Evolutionary conservation across 768 basidiomycete genomes (phyloP), one percentile per base, ranked within the genome.

Genomic region (Mycena metata): DNA sequence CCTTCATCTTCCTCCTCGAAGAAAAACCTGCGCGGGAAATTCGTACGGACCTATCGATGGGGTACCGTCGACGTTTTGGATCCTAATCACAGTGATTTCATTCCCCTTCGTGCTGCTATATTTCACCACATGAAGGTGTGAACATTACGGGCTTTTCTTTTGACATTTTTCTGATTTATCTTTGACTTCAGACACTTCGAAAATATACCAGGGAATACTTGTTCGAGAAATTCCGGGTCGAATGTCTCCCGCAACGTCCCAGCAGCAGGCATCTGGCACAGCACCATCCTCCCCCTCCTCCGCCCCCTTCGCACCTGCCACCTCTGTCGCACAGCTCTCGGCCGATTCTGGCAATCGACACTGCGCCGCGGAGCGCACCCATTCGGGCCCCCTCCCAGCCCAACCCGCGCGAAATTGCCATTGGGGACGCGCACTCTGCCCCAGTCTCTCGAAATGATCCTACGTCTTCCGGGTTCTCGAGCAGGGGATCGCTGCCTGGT

Each of bases 101-200:
- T 90, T 39, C 79, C 88, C 43, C 86, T 97, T 64, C 89, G 93
- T 64, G 85, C 86, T 35, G 93, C 93, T 54, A 88, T 97, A 70
- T 91, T 96, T 76, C 93, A 93, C 76, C 93, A 94, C 78, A 93
- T 96, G 91, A 89, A 92, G 87, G 95, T 95, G 82, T 77, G 86
- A 76, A 67, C 56, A 3, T 62, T 62, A 61, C 66, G 36, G 64
- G 70, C 62, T 73, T 60, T n/a, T 67, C 64, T 56, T 64, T 66
- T 59, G 67, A 52, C 66, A 67, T 61, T 66, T 54, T 41, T 35
- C 57, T 30, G 47, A 16, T 41, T 66, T 19, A 43, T 76, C 59
- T 42, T 15, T 30, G 56, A 56, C 65, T 75, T 67, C 77, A 96
- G 94, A 92, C 91, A 59, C 84, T 96, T 74, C 92, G 92, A 83